Evolutionary conservation across 176 grass and related monocot species (phyloP), one percentile per base, ranked within the genome.

Genomic region (Oryza rufipogon): DNA sequence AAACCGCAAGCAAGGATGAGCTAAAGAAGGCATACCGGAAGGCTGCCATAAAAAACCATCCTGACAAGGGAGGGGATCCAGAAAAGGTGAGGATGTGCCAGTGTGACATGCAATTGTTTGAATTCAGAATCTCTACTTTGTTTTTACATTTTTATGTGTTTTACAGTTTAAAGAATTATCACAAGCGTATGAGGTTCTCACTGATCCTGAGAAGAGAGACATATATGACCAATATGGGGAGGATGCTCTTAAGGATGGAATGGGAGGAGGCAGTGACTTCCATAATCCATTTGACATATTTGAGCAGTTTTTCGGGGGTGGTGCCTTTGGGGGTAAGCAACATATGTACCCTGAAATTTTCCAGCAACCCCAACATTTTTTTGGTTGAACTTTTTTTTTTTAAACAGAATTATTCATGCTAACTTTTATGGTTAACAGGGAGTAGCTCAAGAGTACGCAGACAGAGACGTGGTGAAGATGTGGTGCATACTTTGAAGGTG

Each of bases 231-330:
- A 89, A 82, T 96, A 89, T 82, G 94, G 91, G 70, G 88, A 96
- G 83, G 91, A 96, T 84, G 91, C 84, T 23, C 93, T 92, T 70
- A 96, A 89, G 65, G 88, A 89, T 73, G 93, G 93, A 89, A 91
- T 91, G 91, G 91, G 91, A 85, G 86, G 86, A 76, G 84, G 92
- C 22, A 66, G 91, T 63, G 76, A 68, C 67, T 88, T 52, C 56
- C 94, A 92, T 79, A 96, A 68, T 76, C 91, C 88, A 2, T 92
- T 93, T 80, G 91, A 91, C 69, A 96, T 96, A 87, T 93, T 93
- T 85, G 94, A 91, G 84, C 77, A 96, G 46, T 91, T 96, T 61
- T 93, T 96, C 47, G 88, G 91, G 12, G 87, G 87, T 68, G 92
- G 83, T 67, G 70, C 80, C 26, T 96, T 92, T 92, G 88, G 77